Conservation (phyloP, 208 protist genomes). For the Acanthamoeba quina region DNA sequence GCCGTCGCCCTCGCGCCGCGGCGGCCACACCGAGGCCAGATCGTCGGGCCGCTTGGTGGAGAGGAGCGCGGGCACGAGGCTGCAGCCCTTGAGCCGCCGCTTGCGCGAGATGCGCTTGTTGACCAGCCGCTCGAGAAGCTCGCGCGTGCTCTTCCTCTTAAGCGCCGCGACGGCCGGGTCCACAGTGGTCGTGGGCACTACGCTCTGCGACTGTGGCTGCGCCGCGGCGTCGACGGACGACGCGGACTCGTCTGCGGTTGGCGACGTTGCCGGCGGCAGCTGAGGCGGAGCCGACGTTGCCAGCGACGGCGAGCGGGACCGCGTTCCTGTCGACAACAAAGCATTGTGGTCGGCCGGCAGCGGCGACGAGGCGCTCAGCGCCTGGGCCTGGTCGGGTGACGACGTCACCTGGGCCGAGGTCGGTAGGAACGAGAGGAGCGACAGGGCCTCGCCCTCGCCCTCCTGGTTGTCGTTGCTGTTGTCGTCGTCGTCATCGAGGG, state of each 20-base stretch:
- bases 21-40: not conserved
- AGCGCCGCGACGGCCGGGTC: not conserved
- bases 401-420: not conserved
- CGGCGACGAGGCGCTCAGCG: not conserved
- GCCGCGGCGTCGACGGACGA: not conserved
- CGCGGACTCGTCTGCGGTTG: not conserved
- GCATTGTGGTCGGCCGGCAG: not conserved
- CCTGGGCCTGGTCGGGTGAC: too few species aligned
- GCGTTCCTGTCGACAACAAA: not conserved
- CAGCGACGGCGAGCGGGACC: not conserved
- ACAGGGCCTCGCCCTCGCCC: not conserved
- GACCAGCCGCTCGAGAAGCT: not conserved
- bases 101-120: conserved; percentile 8
- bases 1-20: conserved; percentile 31
- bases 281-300: not conserved
- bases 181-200: not conserved
- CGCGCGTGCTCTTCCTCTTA: conserved; percentile 40
- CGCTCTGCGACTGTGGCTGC: not conserved
- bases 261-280: not conserved
- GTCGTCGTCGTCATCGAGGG: conserved; percentile 3
- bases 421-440: not conserved
- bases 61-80: conserved; percentile 57
- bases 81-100: conserved; percentile 6
- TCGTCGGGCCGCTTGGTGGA: conserved; percentile 2
- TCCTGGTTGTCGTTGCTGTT: not conserved